Conservation (phyloP, 176 grass and related monocot species). For the Aegilops umbellulata region DNA sequence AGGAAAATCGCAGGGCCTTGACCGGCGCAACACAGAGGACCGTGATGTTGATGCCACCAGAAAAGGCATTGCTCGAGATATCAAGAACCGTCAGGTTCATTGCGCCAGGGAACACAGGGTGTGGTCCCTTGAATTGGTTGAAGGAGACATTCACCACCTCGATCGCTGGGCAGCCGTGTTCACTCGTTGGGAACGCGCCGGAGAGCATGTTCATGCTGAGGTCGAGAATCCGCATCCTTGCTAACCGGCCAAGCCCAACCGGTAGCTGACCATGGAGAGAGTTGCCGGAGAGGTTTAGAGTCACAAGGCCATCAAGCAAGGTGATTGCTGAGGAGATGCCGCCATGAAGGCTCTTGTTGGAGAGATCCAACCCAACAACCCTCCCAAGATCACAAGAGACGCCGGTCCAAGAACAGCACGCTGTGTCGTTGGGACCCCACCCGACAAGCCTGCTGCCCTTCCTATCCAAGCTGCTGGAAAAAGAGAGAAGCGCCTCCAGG, state of each 20-base stretch:
- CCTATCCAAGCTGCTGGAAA: slow-evolving; percentile 24
- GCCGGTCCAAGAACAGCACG: slow-evolving; percentile 66
- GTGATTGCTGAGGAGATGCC: slow-evolving; percentile 21
- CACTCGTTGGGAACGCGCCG: not conserved
- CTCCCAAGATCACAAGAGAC: slow-evolving; percentile 34
- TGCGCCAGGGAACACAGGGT: slow-evolving; percentile 22
- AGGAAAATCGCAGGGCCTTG: slow-evolving; percentile 31
- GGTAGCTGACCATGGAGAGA: slow-evolving; percentile 23
- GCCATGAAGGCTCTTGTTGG: slow-evolving; percentile 47
- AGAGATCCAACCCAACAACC: slow-evolving; percentile 54
- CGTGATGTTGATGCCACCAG: not conserved
- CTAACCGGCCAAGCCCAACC: not conserved
- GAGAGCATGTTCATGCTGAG: slow-evolving; percentile 53
- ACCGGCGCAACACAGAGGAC: slow-evolving; percentile 13
- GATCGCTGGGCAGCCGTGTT: slow-evolving; percentile 33
- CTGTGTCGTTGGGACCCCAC: slow-evolving; percentile 33
- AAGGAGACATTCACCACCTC: slow-evolving; percentile 47
- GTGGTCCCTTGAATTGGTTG: slow-evolving; percentile 45
- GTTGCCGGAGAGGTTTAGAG: slow-evolving; percentile 50
- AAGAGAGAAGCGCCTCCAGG: slow-evolving; percentile 28
- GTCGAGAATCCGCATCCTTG: slow-evolving; percentile 33
- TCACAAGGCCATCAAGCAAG: slow-evolving; percentile 30
- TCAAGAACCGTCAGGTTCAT: slow-evolving; percentile 48
- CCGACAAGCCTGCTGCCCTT: slow-evolving; percentile 6
- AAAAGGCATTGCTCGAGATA: slow-evolving; percentile 39